Percentiles rank a stretch among this genome's conserved stretches.
phyloP scores from a whole-genome alignment of 2,329 filamentous ascomycete species.

The Fusarium subglutinans region DNA sequence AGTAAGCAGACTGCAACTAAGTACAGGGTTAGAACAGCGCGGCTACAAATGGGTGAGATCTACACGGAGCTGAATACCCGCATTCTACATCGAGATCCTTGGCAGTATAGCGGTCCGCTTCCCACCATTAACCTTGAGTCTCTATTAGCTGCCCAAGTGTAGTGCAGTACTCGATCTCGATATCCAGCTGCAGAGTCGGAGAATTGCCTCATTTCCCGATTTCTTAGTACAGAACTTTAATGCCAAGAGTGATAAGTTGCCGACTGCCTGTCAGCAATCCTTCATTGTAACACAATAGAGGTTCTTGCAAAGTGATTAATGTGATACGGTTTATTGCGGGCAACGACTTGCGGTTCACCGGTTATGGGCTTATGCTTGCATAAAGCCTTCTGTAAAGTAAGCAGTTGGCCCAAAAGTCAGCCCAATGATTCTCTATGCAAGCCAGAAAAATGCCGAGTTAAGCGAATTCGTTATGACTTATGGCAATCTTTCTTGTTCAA shows the following conservation, averaged over 20 bases:
- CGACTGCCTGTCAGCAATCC: not conserved
- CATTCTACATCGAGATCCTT: not conserved
- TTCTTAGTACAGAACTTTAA: not conserved
- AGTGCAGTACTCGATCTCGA: not conserved
- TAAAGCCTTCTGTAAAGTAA: not conserved
- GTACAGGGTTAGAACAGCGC: fast-evolving
- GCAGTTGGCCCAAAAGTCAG: too few relatives aligned
- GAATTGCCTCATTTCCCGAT: not conserved
- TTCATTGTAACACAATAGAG: not conserved
- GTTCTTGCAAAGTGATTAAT: not conserved
- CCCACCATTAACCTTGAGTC: fast-evolving
- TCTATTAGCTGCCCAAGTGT: not conserved
- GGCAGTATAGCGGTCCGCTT: too few relatives aligned
- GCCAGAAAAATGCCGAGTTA: too few relatives aligned
- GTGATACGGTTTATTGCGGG: not conserved
- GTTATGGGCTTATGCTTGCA: not conserved
- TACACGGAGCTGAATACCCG: not conserved
- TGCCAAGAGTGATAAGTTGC: not conserved
- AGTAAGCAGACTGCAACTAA: not conserved
- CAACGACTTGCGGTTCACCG: not conserved
- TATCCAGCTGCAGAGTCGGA: not conserved
- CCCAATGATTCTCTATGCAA: too few relatives aligned
- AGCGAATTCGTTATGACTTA: too few relatives aligned
- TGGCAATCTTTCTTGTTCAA: too few relatives aligned
- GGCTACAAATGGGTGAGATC: not conserved